Evolutionary conservation across 1,284 basidiomycete species (phyloP).

Genomic region (Blastosporella zonata): DNA sequence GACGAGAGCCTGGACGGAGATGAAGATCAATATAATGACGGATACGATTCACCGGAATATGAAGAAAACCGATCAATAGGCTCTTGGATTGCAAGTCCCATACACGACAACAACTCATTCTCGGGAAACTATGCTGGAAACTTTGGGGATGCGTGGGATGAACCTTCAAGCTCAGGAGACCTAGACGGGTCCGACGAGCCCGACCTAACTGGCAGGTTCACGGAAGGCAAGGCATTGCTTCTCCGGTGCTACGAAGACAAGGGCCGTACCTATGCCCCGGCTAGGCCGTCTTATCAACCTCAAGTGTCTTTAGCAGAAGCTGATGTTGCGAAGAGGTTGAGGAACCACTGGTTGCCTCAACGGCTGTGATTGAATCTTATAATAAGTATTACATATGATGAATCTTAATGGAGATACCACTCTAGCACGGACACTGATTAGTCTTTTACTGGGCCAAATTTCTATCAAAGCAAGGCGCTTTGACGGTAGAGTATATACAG

Average conservation of each 20-base stretch:
- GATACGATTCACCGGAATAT: neutral
- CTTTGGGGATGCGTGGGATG: neutral
- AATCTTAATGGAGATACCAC: neutral
- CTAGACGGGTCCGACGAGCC: conserved; percentile 11
- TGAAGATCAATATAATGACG: neutral
- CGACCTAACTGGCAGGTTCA: conserved; percentile 24
- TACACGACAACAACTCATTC: neutral
- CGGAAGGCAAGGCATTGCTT: conserved; percentile 46
- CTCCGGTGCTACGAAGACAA: conserved; percentile 23
- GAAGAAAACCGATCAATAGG: neutral
- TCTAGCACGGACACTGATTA: neutral
- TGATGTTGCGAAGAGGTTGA: conserved; percentile 54
- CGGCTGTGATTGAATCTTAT: no score
- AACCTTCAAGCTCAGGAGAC: neutral
- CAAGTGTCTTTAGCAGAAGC: conserved; percentile 42
- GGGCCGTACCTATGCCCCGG: conserved; percentile 1
- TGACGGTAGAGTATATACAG: no score
- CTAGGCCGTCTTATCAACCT: neutral
- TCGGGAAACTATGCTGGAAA: neutral
- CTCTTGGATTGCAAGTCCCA: neutral
- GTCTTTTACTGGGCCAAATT: no score
- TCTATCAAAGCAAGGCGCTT: no score
- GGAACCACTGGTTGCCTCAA: conserved; percentile 62
- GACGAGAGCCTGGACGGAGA: neutral
- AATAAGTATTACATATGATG: conserved; percentile 22